Conservation (phyloP, 345 rosid genomes). For the Rhodamnia rubescens region DNA sequence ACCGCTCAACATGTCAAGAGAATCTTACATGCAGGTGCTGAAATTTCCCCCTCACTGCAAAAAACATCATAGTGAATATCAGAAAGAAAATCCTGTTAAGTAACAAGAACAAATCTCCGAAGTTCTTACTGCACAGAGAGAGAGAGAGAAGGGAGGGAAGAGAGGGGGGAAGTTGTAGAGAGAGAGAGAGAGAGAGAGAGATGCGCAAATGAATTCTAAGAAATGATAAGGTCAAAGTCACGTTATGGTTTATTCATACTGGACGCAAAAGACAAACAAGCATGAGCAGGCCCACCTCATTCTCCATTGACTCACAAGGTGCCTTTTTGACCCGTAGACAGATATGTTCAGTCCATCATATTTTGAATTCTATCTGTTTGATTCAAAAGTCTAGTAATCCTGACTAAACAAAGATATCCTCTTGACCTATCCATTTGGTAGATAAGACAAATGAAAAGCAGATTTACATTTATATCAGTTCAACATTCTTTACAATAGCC, state of each 20-base stretch:
- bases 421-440: not conserved
- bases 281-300: not conserved
- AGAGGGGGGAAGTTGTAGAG: too few species aligned
- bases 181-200: not conserved
- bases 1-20: slow-evolving; percentile 3
- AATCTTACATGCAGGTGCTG: slow-evolving; percentile 70
- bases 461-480: not conserved
- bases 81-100: not conserved
- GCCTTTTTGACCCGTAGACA: not conserved
- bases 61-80: not conserved
- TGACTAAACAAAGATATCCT: not conserved
- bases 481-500: not conserved
- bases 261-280: not conserved
- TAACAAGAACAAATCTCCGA: not conserved
- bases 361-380: not conserved
- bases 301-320: not conserved
- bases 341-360: not conserved
- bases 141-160: not conserved
- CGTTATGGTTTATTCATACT: not conserved
- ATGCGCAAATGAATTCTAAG: not conserved
- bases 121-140: not conserved
- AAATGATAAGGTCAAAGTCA: not conserved
- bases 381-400: not conserved
- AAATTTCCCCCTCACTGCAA: slow-evolving; percentile 77
- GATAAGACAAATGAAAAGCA: not conserved